A percentile compares a stretch with the other conserved stretches of the same genome.
Evolutionary conservation across 2,329 filamentous ascomycete genomes (phyloP).

Genomic region (Cryoendolithus antarcticus): DNA sequence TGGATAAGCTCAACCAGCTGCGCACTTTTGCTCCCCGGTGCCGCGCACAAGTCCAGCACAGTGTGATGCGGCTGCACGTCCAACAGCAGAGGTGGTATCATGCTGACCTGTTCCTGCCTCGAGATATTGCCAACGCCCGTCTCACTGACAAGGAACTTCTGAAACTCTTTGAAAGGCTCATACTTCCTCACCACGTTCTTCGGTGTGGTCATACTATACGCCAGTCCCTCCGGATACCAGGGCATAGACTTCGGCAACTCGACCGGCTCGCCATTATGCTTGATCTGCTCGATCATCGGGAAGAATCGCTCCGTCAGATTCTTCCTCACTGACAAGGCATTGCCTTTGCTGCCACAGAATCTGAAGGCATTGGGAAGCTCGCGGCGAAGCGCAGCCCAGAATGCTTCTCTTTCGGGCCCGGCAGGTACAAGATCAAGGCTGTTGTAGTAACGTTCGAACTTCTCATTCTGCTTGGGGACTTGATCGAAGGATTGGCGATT

Average conservation of each 20-base stretch:
- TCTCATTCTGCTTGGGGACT: constrained; percentile 67
- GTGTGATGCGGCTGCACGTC: constrained; percentile 85
- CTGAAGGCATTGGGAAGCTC: constrained; percentile 96
- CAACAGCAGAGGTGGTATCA: constrained; percentile 93
- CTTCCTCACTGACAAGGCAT: constrained; percentile 84
- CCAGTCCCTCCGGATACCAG: constrained; percentile 91
- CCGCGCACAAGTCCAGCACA: constrained; percentile 90
- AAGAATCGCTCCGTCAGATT: constrained; percentile 81
- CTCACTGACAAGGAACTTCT: constrained; percentile 95
- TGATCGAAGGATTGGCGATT: constrained; percentile 40
- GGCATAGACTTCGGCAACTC: constrained; percentile 68
- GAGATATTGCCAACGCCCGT: constrained; percentile 96
- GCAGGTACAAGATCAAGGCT: constrained; percentile 61
- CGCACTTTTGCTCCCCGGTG: constrained; percentile 91
- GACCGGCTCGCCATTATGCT: constrained; percentile 69
- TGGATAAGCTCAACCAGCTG: constrained; percentile 94
- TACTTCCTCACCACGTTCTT: constrained; percentile 94
- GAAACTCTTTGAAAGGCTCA: constrained; percentile 85
- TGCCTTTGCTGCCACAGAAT: constrained; percentile 90
- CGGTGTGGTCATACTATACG: constrained; percentile 96
- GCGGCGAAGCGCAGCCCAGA: constrained; percentile 71
- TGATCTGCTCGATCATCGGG: constrained; percentile 75
- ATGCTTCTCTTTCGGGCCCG: constrained; percentile 57
- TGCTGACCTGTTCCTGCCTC: constrained; percentile 93
- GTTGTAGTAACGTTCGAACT: constrained; percentile 80